Evolutionary conservation across 108 stramenopile species (phyloP).

Genomic region (Nitzschia sp.): DNA sequence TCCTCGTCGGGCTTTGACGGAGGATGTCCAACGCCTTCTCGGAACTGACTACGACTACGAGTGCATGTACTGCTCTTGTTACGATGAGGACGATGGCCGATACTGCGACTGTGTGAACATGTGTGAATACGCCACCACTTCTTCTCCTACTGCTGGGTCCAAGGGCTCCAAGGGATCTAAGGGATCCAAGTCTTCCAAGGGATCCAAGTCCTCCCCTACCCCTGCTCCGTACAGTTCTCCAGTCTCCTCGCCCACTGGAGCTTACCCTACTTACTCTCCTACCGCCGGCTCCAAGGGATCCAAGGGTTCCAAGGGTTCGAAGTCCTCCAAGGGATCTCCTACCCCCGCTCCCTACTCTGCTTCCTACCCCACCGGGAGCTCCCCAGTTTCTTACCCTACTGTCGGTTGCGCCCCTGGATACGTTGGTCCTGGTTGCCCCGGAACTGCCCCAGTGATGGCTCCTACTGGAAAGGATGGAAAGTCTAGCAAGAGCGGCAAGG

Average conservation of each 20-base stretch:
- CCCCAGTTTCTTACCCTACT: background rate
- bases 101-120: conserved; percentile 14
- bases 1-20: background rate
- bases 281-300: conserved; percentile 6
- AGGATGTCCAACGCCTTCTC: conserved; percentile 16
- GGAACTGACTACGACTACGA: conserved; percentile 5
- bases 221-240: no score
- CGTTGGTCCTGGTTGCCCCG: no score
- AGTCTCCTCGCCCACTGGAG: no score
- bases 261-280: no score
- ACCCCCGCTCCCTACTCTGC: background rate
- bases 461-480: background rate
- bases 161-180: conserved; percentile 5
- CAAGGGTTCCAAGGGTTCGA: background rate
- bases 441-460: no score
- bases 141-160: background rate
- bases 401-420: no score
- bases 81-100: conserved; percentile 10
- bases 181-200: conserved; percentile 12
- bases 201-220: conserved; percentile 1
- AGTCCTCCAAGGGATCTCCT: background rate
- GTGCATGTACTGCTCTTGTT: conserved; percentile 16
- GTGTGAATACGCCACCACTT: background rate
- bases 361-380: background rate
- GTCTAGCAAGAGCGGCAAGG: background rate